A percentile compares a stretch with the other conserved stretches of the same genome.
Conservation (phyloP, 2,329 filamentous ascomycete species). For the Hymenoscyphus fructigenus region DNA sequence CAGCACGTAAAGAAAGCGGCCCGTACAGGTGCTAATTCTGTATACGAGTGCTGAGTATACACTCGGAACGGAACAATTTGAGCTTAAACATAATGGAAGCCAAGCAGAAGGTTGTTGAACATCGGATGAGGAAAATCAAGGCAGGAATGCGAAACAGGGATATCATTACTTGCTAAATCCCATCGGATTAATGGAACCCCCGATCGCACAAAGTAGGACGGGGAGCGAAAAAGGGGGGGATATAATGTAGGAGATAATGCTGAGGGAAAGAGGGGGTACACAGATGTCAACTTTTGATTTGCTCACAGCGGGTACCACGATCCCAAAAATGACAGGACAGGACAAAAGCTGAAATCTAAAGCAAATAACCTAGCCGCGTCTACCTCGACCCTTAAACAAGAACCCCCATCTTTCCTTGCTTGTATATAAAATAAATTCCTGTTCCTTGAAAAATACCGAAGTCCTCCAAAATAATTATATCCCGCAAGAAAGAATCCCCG, state of each 20-base stretch:
- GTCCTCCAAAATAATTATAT: neutral
- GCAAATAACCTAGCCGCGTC: neutral
- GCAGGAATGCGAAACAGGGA: conserved; percentile 3
- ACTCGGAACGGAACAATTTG: neutral
- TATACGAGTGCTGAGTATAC: neutral
- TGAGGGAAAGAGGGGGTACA: neutral
- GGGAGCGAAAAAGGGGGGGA: neutral
- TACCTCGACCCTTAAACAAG: neutral
- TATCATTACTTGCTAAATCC: neutral
- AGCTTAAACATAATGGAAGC: neutral
- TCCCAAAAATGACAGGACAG: neutral
- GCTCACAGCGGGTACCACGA: neutral
- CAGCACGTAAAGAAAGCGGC: neutral
- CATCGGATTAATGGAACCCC: neutral
- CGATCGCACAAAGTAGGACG: neutral
- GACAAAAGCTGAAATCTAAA: neutral
- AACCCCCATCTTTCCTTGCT: neutral
- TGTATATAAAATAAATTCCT: neutral
- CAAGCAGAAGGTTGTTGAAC: neutral
- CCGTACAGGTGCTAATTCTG: neutral
- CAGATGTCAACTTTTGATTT: conserved; percentile 4
- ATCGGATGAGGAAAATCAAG: neutral
- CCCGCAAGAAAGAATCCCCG: neutral
- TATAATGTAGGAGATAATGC: neutral
- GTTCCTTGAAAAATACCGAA: neutral